Conservation (phyloP, 1,284 basidiomycete species). For the Rhizoctonia solani region DNA sequence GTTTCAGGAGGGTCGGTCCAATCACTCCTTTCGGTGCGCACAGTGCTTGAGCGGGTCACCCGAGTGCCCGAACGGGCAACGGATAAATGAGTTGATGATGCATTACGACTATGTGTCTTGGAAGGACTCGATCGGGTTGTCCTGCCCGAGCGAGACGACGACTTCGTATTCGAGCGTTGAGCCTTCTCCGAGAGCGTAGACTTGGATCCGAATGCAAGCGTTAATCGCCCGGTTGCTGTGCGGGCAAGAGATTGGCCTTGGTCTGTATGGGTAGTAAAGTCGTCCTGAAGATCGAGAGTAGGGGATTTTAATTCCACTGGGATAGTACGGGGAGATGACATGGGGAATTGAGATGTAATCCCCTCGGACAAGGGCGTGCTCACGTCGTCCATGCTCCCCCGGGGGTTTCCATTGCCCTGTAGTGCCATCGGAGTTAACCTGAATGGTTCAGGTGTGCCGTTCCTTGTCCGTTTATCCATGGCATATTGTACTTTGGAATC, state of each 20-base stretch:
- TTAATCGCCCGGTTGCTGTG: constrained; percentile 12
- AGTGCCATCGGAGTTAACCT: neutral
- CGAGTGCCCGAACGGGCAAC: no score
- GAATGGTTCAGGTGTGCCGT: neutral
- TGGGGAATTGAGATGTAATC: neutral
- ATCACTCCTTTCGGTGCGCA: neutral
- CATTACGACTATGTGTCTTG: neutral
- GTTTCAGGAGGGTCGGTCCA: neutral
- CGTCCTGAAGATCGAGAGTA: neutral
- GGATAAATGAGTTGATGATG: neutral
- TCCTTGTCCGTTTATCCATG: neutral
- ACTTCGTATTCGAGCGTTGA: neutral
- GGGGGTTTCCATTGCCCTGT: neutral
- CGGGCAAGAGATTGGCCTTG: neutral
- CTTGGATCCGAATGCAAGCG: constrained; percentile 8
- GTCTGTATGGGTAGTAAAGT: neutral
- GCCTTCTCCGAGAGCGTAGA: neutral
- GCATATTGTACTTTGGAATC: neutral
- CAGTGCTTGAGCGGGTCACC: constrained; percentile 20
- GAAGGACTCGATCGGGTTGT: no score
- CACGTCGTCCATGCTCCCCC: neutral
- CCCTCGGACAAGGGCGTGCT: neutral
- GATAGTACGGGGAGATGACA: neutral
- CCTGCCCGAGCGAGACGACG: neutral
- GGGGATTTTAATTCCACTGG: neutral